Base-by-base conservation (phyloP, 139 green algal species). In the Auxenochlorella protothecoides region DNA sequence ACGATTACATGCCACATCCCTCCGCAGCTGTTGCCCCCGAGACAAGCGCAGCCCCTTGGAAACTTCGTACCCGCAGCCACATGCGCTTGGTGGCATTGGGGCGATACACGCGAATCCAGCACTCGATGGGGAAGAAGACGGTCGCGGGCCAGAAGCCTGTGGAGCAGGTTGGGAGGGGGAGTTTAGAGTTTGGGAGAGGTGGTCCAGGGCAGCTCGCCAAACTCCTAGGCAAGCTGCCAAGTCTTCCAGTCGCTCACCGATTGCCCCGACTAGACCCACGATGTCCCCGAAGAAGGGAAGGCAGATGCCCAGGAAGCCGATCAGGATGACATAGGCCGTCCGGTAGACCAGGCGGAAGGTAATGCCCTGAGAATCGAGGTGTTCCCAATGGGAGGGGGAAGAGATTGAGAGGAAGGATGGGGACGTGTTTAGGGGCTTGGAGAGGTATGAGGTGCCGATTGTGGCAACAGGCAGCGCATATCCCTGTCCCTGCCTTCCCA, bases 101-200 rank as follows among this genome's bases (percentile, higher is more conserved):
- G 13, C 59, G 5, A 59, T 61, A 73, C 59, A 68, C 4, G 2
- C 14, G 12, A 8, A 78, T 78, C 65, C 69, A 69, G 53, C 68
- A 70, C 44, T 71, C 54, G 53, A 83, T 62, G 0, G 78, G 78
- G 55, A 74, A 74, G 55, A 62, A 81, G 4, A 83, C 70, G 5
- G 74, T 75, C 2, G 72, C 63, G 5, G 78, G 78, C 69, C 74
- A 80, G 65, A 83, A 83, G 12, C 78, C 78, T 73, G 5, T 63
- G 59, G 11, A 63, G 9, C 59, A 15, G 59, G 11, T 63, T 63
- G 10, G 10, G 9, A 63, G 59, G 59, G 9, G 59, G 10, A 10
- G 11, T 10, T 10, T 2, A 63, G 59, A 15, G 59, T 10, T 10
- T 63, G 59, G 59, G 9, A 12, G 59, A 63, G 9, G 59, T 44